Evolutionary conservation across 805 yeast genomes (phyloP).

Genomic region (Yamadazyma tumulicola): DNA sequence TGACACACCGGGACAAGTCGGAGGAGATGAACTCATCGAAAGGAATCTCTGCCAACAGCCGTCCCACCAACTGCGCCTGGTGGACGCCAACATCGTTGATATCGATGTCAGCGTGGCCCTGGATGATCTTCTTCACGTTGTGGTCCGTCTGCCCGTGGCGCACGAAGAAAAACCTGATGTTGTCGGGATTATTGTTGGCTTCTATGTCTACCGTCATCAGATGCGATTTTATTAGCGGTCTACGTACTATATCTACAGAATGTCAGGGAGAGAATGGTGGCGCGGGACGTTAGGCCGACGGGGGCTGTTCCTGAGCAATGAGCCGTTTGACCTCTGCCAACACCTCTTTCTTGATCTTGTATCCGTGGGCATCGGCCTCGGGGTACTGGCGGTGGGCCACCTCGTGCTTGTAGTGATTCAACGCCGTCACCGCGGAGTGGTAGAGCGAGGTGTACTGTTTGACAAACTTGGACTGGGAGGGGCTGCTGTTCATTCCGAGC

Average conservation of each 20-base stretch:
- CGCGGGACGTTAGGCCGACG: no score
- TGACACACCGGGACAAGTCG: conserved; percentile 56
- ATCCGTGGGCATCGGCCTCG: conserved; percentile 54
- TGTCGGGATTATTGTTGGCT: conserved; percentile 31
- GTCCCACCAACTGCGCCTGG: conserved; percentile 60
- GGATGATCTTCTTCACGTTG: conserved; percentile 64
- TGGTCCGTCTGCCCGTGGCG: conserved; percentile 86
- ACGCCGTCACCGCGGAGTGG: conserved; percentile 46
- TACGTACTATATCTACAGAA: no score
- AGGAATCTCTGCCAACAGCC: conserved; percentile 31
- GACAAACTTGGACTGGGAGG: conserved; percentile 66
- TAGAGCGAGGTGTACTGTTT: conserved; percentile 59
- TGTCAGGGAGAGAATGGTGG: no score
- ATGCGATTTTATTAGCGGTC: no score
- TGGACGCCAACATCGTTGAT: conserved; percentile 57
- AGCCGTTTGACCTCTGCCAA: conserved; percentile 23
- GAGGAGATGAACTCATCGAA: conserved; percentile 50
- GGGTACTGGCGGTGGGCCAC: conserved; percentile 62
- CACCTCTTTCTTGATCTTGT: conserved; percentile 64
- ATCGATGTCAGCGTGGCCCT: conserved; percentile 71
- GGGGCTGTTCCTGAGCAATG: no score
- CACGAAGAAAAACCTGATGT: conserved; percentile 55
- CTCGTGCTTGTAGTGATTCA: conserved; percentile 55
- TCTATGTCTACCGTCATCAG: conserved; percentile 19
- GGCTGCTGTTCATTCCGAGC: conserved; percentile 62